Conservation (phyloP, 805 yeast species). For the Candida vartiovaarae region DNA sequence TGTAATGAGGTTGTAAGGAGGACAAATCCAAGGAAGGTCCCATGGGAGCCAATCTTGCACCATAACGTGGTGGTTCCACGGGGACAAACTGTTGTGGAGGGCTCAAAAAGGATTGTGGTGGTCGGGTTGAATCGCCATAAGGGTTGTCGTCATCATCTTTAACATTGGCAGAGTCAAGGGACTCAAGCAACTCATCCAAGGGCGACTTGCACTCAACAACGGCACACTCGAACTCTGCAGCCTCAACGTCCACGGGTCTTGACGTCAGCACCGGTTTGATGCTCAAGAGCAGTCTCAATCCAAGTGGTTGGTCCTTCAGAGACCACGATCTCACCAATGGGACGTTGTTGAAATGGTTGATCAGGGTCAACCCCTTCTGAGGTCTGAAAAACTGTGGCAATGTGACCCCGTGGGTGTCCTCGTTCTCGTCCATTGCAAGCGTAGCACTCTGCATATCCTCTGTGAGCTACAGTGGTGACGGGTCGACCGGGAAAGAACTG, state of each 20-base stretch:
- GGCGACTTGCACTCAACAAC: background rate
- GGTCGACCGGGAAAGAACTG: too few relatives aligned
- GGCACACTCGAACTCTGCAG: background rate
- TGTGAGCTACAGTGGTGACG: too few relatives aligned
- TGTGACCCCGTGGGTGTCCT: too few relatives aligned
- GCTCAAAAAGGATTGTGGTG: slow-evolving; percentile 11
- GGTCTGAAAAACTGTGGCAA: background rate
- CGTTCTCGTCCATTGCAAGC: too few relatives aligned
- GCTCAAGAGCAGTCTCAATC: background rate
- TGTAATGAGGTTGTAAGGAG: slow-evolving; percentile 2
- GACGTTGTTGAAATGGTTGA: background rate
- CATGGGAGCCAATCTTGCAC: slow-evolving; percentile 15
- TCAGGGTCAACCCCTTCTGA: background rate
- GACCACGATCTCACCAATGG: background rate
- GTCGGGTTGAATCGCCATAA: background rate
- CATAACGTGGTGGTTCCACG: slow-evolving; percentile 15
- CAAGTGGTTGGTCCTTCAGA: background rate
- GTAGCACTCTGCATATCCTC: too few relatives aligned
- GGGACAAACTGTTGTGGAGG: slow-evolving; percentile 12
- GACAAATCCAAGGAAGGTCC: slow-evolving; percentile 19
- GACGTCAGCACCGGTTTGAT: too few relatives aligned
- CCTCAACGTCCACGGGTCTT: background rate
- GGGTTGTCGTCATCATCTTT: slow-evolving; percentile 2
- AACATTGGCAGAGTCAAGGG: background rate
- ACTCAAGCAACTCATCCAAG: background rate